Percentiles rank a stretch among this genome's conserved stretches.
phyloP scores from a whole-genome alignment of 169 alveolate species.

The Plasmodium berghei region DNA sequence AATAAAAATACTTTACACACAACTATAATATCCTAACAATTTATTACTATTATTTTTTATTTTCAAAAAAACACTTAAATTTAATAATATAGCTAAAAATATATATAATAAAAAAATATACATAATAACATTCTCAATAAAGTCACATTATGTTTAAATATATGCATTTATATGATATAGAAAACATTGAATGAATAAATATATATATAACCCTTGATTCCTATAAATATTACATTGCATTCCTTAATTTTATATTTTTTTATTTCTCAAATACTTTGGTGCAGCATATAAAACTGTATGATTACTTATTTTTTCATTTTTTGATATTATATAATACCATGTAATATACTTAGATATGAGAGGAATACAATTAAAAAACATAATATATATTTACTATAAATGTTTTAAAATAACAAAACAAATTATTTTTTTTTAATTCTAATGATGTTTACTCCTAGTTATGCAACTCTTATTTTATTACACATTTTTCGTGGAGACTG shows the following conservation, averaged over 20 bases:
- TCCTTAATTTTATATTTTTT: conserved; percentile 10
- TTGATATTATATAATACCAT: neutral
- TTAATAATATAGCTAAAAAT: neutral
- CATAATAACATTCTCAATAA: too few species aligned
- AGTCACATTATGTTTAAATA: neutral
- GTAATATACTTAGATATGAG: neutral
- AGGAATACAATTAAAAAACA: too few species aligned
- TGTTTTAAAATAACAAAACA: too few species aligned
- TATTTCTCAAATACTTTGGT: conserved; percentile 11
- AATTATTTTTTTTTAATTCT: too few species aligned
- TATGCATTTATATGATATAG: neutral
- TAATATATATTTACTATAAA: too few species aligned
- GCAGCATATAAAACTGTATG: conserved; percentile 9
- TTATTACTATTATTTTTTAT: neutral
- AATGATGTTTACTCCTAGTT: neutral
- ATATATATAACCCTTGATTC: neutral
- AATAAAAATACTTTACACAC: conserved; percentile 21
- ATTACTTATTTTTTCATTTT: neutral
- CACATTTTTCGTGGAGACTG: neutral
- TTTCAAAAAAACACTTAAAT: too few species aligned
- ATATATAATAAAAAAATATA: conserved; percentile 3
- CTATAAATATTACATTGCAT: conserved; percentile 4
- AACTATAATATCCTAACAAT: neutral
- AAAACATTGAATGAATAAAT: neutral
- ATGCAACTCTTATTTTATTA: neutral